Conservation (phyloP, 2,329 filamentous ascomycete species). For the Neurospora crassa region DNA sequence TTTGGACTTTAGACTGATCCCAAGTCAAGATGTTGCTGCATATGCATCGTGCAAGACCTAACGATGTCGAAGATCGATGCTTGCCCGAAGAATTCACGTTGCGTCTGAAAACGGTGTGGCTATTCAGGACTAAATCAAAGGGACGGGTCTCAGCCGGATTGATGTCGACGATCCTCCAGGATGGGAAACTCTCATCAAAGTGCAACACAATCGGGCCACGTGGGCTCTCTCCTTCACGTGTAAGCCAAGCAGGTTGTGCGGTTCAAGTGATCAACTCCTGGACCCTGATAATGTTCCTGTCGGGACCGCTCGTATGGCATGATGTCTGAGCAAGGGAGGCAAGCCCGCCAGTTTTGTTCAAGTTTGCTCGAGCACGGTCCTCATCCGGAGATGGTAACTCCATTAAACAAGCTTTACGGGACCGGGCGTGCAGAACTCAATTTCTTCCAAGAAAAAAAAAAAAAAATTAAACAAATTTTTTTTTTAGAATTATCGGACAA, state of each 20-base stretch:
- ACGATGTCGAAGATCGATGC: not conserved
- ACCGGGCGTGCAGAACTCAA: not conserved
- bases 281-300: not conserved
- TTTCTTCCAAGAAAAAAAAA: not conserved
- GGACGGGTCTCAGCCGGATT: not conserved
- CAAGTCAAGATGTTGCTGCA: not conserved
- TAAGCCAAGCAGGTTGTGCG: not conserved
- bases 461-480: too few species aligned
- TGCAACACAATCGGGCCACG: not conserved
- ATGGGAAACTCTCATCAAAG: not conserved
- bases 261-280: not conserved
- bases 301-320: not conserved
- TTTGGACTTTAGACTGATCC: not conserved
- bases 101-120: not conserved
- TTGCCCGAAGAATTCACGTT: too few species aligned
- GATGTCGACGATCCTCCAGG: not conserved
- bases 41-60: not conserved
- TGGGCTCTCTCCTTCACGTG: not conserved
- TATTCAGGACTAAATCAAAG: not conserved
- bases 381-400: not conserved
- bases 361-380: not conserved
- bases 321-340: not conserved
- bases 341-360: not conserved
- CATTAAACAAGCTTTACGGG: not conserved
- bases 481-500: too few species aligned